These are phyloP conservation scores for Kwoniella pini DNA, from an alignment of 768 basidiomycete genomes.

Conservation along the genomic window DNA sequence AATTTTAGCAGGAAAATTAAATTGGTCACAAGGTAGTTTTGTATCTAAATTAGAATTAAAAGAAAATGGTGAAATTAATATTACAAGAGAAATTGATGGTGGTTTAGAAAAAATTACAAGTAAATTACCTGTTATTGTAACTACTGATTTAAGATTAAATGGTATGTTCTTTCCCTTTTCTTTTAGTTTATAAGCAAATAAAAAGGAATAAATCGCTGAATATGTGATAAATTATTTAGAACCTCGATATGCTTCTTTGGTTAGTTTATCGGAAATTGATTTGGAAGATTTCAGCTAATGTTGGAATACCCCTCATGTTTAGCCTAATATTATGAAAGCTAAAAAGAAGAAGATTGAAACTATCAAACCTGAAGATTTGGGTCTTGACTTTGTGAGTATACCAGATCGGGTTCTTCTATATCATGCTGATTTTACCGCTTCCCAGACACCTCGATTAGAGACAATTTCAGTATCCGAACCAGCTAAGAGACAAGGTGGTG, in stretches of 20 bases:
- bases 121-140: slow-evolving; percentile 78
- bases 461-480: slow-evolving; percentile 87
- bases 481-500: slow-evolving; percentile 83
- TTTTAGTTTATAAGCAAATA: background rate
- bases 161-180: slow-evolving; percentile 57
- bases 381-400: slow-evolving; percentile 67
- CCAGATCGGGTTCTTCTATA: too few species aligned
- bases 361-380: slow-evolving; percentile 73
- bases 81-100: slow-evolving; percentile 91
- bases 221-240: slow-evolving; percentile 58
- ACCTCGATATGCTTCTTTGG: slow-evolving; percentile 91
- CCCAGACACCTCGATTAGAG: slow-evolving; percentile 74
- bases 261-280: slow-evolving; percentile 28
- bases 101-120: slow-evolving; percentile 81
- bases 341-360: slow-evolving; percentile 97
- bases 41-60: slow-evolving; percentile 81
- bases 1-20: slow-evolving; percentile 90
- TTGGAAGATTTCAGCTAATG: too few species aligned
- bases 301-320: background rate
- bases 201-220: background rate
- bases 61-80: slow-evolving; percentile 65
- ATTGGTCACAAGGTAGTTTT: slow-evolving; percentile 92
- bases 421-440: too few species aligned
- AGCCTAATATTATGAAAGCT: slow-evolving; percentile 61
- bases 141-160: slow-evolving; percentile 87